A percentile compares a stretch with the other conserved stretches of the same genome.
Evolutionary conservation across 2,329 filamentous ascomycete genomes (phyloP).

Genomic region (Fusarium floridanum): DNA sequence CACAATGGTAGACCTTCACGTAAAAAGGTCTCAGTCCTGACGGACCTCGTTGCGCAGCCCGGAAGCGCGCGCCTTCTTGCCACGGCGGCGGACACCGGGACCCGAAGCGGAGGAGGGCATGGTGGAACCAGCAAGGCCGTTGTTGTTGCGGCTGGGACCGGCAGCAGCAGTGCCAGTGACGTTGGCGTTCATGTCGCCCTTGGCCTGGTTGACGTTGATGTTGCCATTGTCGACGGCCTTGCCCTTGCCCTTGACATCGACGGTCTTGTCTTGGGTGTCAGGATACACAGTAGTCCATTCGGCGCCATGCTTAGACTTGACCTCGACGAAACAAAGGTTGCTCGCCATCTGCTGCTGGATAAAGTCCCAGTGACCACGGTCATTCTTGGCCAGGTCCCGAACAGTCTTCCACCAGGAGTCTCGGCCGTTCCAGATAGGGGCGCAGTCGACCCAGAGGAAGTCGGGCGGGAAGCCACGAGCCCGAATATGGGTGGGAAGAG

Average conservation of each 20-base stretch:
- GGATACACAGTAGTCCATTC: slow-evolving; percentile 28
- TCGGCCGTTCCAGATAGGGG: slow-evolving; percentile 6
- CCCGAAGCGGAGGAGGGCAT: slow-evolving; percentile 5
- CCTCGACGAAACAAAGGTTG: slow-evolving; percentile 38
- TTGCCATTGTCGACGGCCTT: neutral
- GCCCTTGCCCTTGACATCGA: neutral
- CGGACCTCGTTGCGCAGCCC: slow-evolving; percentile 29
- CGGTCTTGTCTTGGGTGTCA: neutral
- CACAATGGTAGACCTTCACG: neutral
- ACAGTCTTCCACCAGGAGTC: slow-evolving; percentile 32
- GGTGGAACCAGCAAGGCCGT: neutral
- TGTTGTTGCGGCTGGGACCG: neutral
- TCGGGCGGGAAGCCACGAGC: slow-evolving; percentile 20
- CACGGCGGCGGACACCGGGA: slow-evolving; percentile 12
- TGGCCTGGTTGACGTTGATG: neutral
- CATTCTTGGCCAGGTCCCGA: slow-evolving; percentile 1
- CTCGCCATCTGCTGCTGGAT: slow-evolving; percentile 38
- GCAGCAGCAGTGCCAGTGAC: neutral
- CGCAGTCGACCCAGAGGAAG: slow-evolving; percentile 35
- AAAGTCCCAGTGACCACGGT: slow-evolving; percentile 28
- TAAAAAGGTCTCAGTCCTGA: neutral
- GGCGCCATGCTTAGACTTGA: slow-evolving; percentile 30
- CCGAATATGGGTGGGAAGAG: slow-evolving; percentile 16
- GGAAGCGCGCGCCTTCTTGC: slow-evolving; percentile 9
- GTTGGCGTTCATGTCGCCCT: neutral